These are phyloP conservation scores for Scorias spongiosa DNA, from an alignment of 2,329 filamentous ascomycete genomes.

Conservation along the genomic window DNA sequence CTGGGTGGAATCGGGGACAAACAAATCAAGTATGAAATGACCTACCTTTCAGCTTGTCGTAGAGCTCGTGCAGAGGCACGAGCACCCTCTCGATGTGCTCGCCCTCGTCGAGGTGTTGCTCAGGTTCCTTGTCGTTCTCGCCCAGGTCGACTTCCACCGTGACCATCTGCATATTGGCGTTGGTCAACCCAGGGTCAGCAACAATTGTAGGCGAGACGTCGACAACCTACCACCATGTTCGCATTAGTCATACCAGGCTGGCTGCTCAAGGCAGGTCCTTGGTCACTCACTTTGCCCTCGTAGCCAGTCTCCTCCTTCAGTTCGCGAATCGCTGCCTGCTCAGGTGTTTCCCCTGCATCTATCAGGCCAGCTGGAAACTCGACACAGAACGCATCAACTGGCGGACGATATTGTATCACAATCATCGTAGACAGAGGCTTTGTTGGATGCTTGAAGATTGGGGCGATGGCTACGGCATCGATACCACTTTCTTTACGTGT, in stretches of 20 bases:
- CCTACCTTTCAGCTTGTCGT: conserved; percentile 35
- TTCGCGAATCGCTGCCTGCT: conserved; percentile 42
- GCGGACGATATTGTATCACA: conserved; percentile 45
- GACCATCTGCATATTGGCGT: conserved; percentile 42
- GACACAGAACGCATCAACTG: conserved; percentile 41
- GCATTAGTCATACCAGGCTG: conserved; percentile 33
- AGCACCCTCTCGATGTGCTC: conserved; percentile 46
- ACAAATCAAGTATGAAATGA: background rate
- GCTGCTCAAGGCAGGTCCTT: conserved; percentile 45
- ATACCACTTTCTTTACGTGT: conserved; percentile 41
- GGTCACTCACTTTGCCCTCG: conserved; percentile 31
- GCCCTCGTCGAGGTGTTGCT: conserved; percentile 45
- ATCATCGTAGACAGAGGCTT: conserved; percentile 37
- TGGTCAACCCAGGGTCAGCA: conserved; percentile 47
- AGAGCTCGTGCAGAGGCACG: conserved; percentile 41
- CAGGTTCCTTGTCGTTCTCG: conserved; percentile 36
- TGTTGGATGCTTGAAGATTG: conserved; percentile 34
- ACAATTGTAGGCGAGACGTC: conserved; percentile 51
- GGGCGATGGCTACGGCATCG: conserved; percentile 44
- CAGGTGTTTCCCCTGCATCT: conserved; percentile 40
- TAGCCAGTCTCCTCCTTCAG: conserved; percentile 49
- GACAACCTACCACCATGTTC: conserved; percentile 13
- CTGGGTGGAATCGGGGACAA: background rate
- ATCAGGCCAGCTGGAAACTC: conserved; percentile 47
- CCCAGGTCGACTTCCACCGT: conserved; percentile 42